These are phyloP conservation scores for Epichloe gansuensis DNA, from an alignment of 2,329 filamentous ascomycete genomes.

Conservation along the genomic window DNA sequence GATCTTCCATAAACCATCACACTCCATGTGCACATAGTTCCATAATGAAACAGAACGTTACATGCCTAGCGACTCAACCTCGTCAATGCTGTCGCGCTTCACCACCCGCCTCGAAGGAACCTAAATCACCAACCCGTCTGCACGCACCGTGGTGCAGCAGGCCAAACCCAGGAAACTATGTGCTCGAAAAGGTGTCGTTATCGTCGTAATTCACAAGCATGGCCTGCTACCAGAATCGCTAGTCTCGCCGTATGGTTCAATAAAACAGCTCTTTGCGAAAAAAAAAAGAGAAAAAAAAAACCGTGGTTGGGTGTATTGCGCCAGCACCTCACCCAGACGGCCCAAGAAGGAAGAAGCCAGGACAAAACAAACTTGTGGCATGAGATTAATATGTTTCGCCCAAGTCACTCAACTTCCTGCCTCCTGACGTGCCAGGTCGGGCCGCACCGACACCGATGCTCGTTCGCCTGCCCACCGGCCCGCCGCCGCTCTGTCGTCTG, in stretches of 20 bases:
- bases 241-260: conserved; percentile 4
- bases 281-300: conserved; percentile 1
- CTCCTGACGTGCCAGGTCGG: conserved; percentile 20
- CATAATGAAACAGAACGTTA: too few species aligned
- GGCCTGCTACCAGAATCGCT: conserved; percentile 1
- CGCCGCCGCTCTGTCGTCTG: conserved; percentile 31
- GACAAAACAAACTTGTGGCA: not conserved
- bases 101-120: too few species aligned
- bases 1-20: too few species aligned
- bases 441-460: conserved; percentile 24
- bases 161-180: conserved; percentile 1
- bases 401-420: conserved; percentile 33
- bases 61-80: too few species aligned
- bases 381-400: conserved; percentile 38
- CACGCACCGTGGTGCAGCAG: conserved; percentile 1
- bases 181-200: conserved; percentile 4
- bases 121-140: not conserved
- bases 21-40: too few species aligned
- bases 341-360: not conserved
- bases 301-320: conserved; percentile 4
- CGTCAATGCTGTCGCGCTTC: too few species aligned
- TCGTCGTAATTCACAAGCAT: conserved; percentile 5
- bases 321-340: conserved; percentile 4
- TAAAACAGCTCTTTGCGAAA: conserved; percentile 3
- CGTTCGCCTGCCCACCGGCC: conserved; percentile 28